These are phyloP conservation scores for Phanerochaete sordida DNA, from an alignment of 768 basidiomycete genomes.

Conservation along the genomic window DNA sequence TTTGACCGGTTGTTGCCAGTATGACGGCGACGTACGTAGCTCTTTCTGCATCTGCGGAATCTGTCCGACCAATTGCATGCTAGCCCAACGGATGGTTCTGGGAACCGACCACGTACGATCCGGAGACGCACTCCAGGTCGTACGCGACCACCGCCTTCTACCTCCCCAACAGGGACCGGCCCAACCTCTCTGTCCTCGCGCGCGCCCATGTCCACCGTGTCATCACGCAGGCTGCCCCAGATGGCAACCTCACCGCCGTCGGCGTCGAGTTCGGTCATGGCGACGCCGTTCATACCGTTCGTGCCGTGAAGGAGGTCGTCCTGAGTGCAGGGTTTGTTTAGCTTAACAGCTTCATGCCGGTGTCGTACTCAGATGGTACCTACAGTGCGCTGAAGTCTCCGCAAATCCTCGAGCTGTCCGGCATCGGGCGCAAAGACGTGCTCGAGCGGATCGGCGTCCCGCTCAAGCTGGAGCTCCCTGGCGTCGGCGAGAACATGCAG, in stretches of 20 bases:
- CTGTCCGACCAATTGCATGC: neutral
- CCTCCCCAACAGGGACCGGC: slow-evolving; percentile 18
- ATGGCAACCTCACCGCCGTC: slow-evolving; percentile 33
- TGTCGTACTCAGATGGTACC: neutral
- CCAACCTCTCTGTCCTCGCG: slow-evolving; percentile 28
- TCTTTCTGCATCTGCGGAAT: neutral
- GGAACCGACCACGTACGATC: slow-evolving; percentile 8
- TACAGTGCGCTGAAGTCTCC: slow-evolving; percentile 3
- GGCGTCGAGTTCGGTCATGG: slow-evolving; percentile 43
- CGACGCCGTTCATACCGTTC: slow-evolving; percentile 29
- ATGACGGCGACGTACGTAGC: neutral
- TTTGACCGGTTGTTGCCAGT: neutral
- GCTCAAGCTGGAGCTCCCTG: slow-evolving; percentile 59
- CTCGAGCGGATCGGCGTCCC: slow-evolving; percentile 45
- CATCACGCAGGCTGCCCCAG: slow-evolving; percentile 5
- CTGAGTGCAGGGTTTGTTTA: slow-evolving; percentile 10
- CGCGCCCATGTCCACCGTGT: slow-evolving; percentile 28
- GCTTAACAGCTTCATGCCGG: neutral
- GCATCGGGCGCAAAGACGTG: slow-evolving; percentile 55
- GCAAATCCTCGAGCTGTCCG: slow-evolving; percentile 35
- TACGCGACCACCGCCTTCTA: slow-evolving; percentile 17
- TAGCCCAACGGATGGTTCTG: slow-evolving; percentile 7
- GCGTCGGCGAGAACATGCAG: slow-evolving; percentile 63
- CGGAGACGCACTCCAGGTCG: slow-evolving; percentile 4
- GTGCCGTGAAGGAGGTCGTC: slow-evolving; percentile 48